Evolutionary conservation across 1,284 basidiomycete genomes (phyloP), one percentile per base, ranked within the genome.

Genomic region (Ceratobasidium sp.): DNA sequence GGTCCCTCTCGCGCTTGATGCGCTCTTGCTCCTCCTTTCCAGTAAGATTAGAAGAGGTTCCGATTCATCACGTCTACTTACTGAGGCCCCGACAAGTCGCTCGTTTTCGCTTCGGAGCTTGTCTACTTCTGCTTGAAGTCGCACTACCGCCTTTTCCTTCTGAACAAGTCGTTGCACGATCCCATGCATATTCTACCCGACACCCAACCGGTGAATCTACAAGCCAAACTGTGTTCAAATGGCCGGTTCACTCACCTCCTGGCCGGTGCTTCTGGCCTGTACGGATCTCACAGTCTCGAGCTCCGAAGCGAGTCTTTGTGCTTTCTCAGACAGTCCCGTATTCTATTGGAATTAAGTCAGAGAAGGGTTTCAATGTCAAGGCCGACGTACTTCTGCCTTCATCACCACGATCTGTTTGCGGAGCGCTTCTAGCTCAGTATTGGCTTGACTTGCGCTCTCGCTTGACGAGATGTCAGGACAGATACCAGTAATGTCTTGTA

Each of bases 141-240:
- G 86, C 6, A 87, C 77, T 1, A 93, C 91, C 76, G 94, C 87
- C 76, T 91, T 93, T 79, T 96, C 93, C 77, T 94, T 94, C 75
- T 88, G 85, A 2, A 91, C 85, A 6, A 96, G 80, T 7, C 91
- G 86, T 75, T 93, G 91, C 12, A 94, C 87, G n/a, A 95, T 77
- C 1, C 90, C 91, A 72, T 88, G 85, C 70, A 92, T 84, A 73
- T 84, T 87, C 83, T 90, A 77, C 1, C 32, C 70, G n/a, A 4
- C 55, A 29, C 25, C n/a, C n/a, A n/a, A n/a, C n/a, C n/a, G n/a
- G n/a, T n/a, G n/a, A n/a, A n/a, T n/a, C n/a, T n/a, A n/a, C n/a
- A n/a, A n/a, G n/a, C n/a, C n/a, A n/a, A n/a, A n/a, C n/a, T n/a
- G n/a, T n/a, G n/a, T n/a, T n/a, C n/a, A n/a, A n/a, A n/a, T n/a